Evolutionary conservation across 305 asterid species (phyloP).

Genomic region (Withania somnifera): DNA sequence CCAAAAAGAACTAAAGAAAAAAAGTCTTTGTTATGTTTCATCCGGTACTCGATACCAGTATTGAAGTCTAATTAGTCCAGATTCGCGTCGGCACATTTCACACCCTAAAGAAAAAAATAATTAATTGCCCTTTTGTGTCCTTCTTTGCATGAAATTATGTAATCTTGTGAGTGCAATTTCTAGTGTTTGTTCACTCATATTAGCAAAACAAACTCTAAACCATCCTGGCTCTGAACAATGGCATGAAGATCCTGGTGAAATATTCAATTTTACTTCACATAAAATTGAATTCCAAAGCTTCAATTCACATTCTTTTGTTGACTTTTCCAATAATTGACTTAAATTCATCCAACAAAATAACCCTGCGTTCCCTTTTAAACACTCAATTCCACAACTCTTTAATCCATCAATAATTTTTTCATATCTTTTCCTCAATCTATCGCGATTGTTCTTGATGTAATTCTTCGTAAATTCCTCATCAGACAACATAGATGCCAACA

Average conservation of each 20-base stretch:
- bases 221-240: slow-evolving; percentile 77
- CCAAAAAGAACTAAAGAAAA: too few relatives aligned
- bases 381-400: slow-evolving; percentile 43
- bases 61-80: rapidly evolving
- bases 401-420: slow-evolving; percentile 40
- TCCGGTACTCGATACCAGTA: background rate
- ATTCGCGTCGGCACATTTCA: too few relatives aligned
- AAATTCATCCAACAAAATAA: slow-evolving; percentile 83
- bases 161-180: slow-evolving; percentile 53
- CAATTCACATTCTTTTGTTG: slow-evolving; percentile 43
- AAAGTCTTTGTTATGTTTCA: too few relatives aligned
- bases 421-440: slow-evolving; percentile 44
- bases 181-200: slow-evolving; percentile 57
- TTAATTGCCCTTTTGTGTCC: background rate
- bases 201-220: slow-evolving; percentile 81
- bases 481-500: slow-evolving; percentile 56
- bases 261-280: slow-evolving; percentile 48
- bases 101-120: background rate
- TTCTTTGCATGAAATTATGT: slow-evolving; percentile 35
- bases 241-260: slow-evolving; percentile 80
- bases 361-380: slow-evolving; percentile 75
- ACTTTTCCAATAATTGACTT: slow-evolving; percentile 30
- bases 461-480: slow-evolving; percentile 32
- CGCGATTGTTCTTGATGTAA: slow-evolving; percentile 42
- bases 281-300: slow-evolving; percentile 41